Conservation (phyloP, 129 eudicot genomes). For the Flaveria trinervia region DNA sequence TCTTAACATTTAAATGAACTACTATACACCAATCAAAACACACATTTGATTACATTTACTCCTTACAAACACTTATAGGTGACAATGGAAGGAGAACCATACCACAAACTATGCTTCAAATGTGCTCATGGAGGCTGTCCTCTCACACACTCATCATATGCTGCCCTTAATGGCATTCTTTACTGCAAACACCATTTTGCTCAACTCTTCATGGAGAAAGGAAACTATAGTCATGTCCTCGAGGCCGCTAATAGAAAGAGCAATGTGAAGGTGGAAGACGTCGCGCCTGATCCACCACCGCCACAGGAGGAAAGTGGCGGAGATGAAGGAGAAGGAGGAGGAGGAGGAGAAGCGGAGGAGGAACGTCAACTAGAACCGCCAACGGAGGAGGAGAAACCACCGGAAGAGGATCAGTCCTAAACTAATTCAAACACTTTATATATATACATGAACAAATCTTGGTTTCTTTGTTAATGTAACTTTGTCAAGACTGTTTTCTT, state of each 20-base stretch:
- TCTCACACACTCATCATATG: conserved; percentile 91
- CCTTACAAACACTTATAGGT: conserved; percentile 38
- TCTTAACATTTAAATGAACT: no score
- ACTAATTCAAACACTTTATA: conserved; percentile 24
- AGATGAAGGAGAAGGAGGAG: conserved; percentile 18
- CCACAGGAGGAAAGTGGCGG: conserved; percentile 32
- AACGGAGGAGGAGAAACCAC: conserved; percentile 34
- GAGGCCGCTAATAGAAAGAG: conserved; percentile 67
- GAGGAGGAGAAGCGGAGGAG: conserved; percentile 9
- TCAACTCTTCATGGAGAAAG: conserved; percentile 97
- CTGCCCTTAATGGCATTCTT: conserved; percentile 82
- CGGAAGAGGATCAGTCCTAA: conserved; percentile 32
- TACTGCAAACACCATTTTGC: conserved; percentile 91
- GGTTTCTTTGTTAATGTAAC: conserved; percentile 33
- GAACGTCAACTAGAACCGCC: conserved; percentile 31
- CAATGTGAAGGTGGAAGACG: conserved; percentile 38
- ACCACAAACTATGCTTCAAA: conserved; percentile 85
- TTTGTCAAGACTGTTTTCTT: conserved; percentile 23
- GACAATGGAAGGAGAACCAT: conserved; percentile 85
- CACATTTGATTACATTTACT: no score
- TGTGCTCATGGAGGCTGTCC: conserved; percentile 98
- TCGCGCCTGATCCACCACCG: conserved; percentile 25
- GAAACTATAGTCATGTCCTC: conserved; percentile 77
- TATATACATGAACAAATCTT: conserved; percentile 16
- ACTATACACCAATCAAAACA: no score